Evolutionary conservation across 495 filamentous ascomycete genomes (phyloP).

Genomic region (Xylaria longipes): DNA sequence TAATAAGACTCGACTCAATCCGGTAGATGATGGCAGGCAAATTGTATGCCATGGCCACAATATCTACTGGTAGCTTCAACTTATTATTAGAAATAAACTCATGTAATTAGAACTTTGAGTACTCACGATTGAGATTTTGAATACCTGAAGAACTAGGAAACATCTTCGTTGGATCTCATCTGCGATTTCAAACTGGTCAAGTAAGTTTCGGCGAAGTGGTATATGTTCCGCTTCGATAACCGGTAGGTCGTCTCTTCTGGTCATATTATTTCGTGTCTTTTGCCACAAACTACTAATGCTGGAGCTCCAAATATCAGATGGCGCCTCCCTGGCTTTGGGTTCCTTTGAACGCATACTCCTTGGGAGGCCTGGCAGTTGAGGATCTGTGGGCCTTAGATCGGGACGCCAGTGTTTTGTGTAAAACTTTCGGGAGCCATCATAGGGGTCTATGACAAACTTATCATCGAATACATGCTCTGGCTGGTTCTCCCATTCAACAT

Average conservation of each 20-base stretch:
- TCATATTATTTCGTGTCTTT: conserved; percentile 34
- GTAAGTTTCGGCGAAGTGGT: conserved; percentile 77
- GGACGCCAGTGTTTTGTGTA: conserved; percentile 52
- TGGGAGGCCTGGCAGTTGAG: conserved; percentile 45
- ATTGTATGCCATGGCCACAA: conserved; percentile 70
- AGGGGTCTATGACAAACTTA: conserved; percentile 75
- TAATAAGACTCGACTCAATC: conserved; percentile 81
- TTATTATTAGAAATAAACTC: conserved; percentile 38
- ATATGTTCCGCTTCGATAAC: conserved; percentile 78
- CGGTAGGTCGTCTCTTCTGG: conserved; percentile 69
- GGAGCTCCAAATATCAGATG: conserved; percentile 50
- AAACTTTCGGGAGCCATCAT: conserved; percentile 72
- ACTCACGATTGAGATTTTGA: conserved; percentile 79
- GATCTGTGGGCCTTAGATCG: conserved; percentile 53
- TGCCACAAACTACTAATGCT: conserved; percentile 50
- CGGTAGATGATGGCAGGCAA: conserved; percentile 87
- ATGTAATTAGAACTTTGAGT: background rate
- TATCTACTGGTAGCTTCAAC: conserved; percentile 64
- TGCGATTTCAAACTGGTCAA: conserved; percentile 62
- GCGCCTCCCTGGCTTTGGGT: conserved; percentile 23
- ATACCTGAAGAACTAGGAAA: conserved; percentile 55
- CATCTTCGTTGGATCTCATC: conserved; percentile 49
- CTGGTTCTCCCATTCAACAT: conserved; percentile 58
- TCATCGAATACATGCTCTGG: conserved; percentile 63
- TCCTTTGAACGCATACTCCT: conserved; percentile 34